Conservation (phyloP, 2,329 filamentous ascomycete species). For the Penicillium digitatum region DNA sequence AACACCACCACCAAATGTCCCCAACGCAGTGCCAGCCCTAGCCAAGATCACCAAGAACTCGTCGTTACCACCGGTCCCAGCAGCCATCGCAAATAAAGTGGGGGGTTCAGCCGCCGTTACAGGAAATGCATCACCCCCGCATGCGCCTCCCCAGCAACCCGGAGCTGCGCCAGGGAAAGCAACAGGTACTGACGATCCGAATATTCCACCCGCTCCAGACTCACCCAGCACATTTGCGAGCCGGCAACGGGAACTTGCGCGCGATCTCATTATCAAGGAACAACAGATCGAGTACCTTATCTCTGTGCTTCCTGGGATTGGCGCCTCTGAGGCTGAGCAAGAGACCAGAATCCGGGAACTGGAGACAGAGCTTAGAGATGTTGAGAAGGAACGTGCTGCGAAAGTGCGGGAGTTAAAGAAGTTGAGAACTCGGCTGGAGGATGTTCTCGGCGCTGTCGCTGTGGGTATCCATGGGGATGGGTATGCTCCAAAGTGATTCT, state of each 20-base stretch:
- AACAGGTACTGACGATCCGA: conserved; percentile 27
- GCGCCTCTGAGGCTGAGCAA: conserved; percentile 44
- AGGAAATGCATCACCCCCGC: conserved; percentile 20
- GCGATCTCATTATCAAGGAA: conserved; percentile 49
- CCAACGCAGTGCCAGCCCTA: conserved; percentile 35
- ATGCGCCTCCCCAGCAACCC: conserved; percentile 22
- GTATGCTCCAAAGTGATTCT: conserved; percentile 7
- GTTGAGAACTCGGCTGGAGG: conserved; percentile 41
- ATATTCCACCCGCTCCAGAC: conserved; percentile 39
- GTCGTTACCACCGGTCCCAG: conserved; percentile 33
- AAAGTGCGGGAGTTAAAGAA: conserved; percentile 43
- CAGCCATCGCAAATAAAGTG: conserved; percentile 21
- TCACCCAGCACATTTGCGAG: conserved; percentile 41
- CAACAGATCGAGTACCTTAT: conserved; percentile 51
- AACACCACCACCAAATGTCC: conserved; percentile 30
- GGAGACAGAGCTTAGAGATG: conserved; percentile 43
- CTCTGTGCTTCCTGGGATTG: conserved; percentile 45
- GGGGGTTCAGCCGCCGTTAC: conserved; percentile 13
- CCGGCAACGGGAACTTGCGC: conserved; percentile 47
- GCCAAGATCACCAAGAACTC: conserved; percentile 43
- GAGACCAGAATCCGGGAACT: conserved; percentile 42
- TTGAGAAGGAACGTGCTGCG: conserved; percentile 42
- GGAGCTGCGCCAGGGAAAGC: conserved; percentile 13
- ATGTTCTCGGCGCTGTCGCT: conserved; percentile 41
- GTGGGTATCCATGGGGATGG: conserved; percentile 34